Base-by-base conservation (phyloP, 2,329 filamentous ascomycete species). In the Albophoma yamanashiensis region DNA sequence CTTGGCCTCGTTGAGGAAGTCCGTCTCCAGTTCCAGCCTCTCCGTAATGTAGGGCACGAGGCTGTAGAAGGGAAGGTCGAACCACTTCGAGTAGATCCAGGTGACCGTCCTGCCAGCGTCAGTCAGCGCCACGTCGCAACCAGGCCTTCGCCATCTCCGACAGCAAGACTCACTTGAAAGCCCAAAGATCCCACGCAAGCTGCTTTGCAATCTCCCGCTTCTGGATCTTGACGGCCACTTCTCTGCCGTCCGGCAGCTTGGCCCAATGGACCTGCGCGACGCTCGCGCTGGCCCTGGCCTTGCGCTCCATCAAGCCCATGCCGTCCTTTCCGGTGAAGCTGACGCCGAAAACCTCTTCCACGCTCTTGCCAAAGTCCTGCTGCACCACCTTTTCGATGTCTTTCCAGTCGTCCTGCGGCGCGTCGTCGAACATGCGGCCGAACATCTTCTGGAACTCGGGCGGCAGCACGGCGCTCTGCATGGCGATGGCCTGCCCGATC, bases 191-290 rank as follows among this genome's bases (percentile, higher is more conserved):
- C 92, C 92, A 96, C 5, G 87, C 86, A 43, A 97, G 89, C 76
- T 97, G 94, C 70, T 88, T 86, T 25, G 84, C 86, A 70, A 99
- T 97, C 79, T 97, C 93, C 57, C 88, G 84, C 78, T 97, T 99
- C 78, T 99, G 94, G 5, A 99, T 87, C 78, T 99, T 99, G 71
- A 99, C 84, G 2, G 94, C 94, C 27, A 97, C 89, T 77, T 97
- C 92, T 56, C 91, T 82, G 0, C 94, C 94, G 75, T 97, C 93
- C 3, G 85, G 76, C 60, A 97, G 74, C 62, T 88, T 80, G 9
- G 94, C 94, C 92, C 93, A 97, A 72, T 97, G 94, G 2, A 99
- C 94, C 75, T 97, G 94, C 1, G 94, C 94, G 11, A 99, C 93
- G 72, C 91, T 96, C 2, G 94, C 94, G 69, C 89, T 93, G 0